These are phyloP conservation scores for Forsythia suspensa DNA, from an alignment of 257 asterid genomes.

Conservation along the genomic window DNA sequence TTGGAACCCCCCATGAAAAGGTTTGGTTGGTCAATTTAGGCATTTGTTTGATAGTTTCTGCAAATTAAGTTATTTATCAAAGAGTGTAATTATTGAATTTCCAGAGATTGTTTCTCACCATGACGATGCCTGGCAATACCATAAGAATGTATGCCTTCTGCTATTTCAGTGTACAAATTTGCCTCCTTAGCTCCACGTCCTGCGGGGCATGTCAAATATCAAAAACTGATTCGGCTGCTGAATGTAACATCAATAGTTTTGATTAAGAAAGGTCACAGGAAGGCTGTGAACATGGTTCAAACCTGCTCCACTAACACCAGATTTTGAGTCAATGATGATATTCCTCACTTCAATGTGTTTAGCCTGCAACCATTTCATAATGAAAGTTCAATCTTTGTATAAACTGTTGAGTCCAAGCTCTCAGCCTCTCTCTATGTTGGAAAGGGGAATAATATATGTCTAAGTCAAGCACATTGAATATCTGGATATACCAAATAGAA, in stretches of 20 bases:
- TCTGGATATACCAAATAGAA: background rate
- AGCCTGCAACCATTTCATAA: conserved; percentile 55
- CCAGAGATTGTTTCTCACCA: conserved; percentile 47
- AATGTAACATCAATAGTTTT: background rate
- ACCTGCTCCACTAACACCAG: conserved; percentile 99
- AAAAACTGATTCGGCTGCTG: conserved; percentile 17
- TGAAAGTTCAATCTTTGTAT: background rate
- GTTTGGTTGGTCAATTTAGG: background rate
- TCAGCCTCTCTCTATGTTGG: background rate
- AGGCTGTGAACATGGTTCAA: conserved; percentile 21
- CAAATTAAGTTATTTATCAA: background rate
- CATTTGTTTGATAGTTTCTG: background rate
- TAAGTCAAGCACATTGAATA: background rate
- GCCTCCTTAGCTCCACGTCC: conserved; percentile 99
- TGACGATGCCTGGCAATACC: conserved; percentile 90
- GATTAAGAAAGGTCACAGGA: background rate
- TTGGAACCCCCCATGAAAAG: background rate
- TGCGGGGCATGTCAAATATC: conserved; percentile 25
- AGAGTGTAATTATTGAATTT: background rate
- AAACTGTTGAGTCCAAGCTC: background rate
- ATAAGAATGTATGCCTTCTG: conserved; percentile 92
- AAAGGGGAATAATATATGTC: background rate
- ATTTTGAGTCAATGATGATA: conserved; percentile 89
- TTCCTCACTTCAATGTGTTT: conserved; percentile 69
- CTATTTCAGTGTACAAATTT: conserved; percentile 90